Base-by-base conservation (phyloP, 1,139 yeast species). In the Magnusiomyces tetraspermus region DNA sequence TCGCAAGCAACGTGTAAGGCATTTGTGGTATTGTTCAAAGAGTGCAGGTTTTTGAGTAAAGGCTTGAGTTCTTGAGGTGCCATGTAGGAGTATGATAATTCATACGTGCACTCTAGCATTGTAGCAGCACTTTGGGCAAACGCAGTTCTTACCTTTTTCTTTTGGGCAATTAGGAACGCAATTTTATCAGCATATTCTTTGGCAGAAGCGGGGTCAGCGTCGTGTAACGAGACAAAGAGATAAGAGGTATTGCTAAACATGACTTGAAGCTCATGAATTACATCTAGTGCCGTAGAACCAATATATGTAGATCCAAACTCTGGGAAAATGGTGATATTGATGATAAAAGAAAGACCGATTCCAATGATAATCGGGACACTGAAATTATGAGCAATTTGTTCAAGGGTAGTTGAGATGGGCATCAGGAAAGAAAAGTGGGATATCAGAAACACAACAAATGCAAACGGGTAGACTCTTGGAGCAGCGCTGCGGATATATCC, bases 221-320 rank as follows among this genome's bases (percentile, higher is more conserved):
- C 13, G n/a, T 56, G 52, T 2, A 65, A 56, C 1, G 70, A 63
- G 1, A 68, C 60, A 57, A 76, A 76, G 55, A 70, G 74, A 15
- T 65, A 64, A 4, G 73, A 67, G 0, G 78, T 62, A 4, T 67
- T 63, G 47, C 70, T 70, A 8, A 75, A 56, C 28, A 74, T 67
- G n/a, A 52, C 55, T 30, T 75, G 76, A 6, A 75, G 57, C 51
- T 71, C 73, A 53, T 72, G 70, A 21, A 76, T 52, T 0, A 73
- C 64, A 28, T 67, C 69, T 1, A 74, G 61, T 6, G 74, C 67
- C 1, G 76, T 66, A 43, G 68, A 68, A 36, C 80, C 80, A 13
- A 76, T 60, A 57, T 72, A 74, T 0, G 77, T 70, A 19, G 78
- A 71, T 8, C 80, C 80, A 63, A 75, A 75, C 55, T 76, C 80